A percentile compares a stretch with the other conserved stretches of the same genome.
phyloP scores from a whole-genome alignment of 805 yeast genomes.

The Starmerella sp. region DNA sequence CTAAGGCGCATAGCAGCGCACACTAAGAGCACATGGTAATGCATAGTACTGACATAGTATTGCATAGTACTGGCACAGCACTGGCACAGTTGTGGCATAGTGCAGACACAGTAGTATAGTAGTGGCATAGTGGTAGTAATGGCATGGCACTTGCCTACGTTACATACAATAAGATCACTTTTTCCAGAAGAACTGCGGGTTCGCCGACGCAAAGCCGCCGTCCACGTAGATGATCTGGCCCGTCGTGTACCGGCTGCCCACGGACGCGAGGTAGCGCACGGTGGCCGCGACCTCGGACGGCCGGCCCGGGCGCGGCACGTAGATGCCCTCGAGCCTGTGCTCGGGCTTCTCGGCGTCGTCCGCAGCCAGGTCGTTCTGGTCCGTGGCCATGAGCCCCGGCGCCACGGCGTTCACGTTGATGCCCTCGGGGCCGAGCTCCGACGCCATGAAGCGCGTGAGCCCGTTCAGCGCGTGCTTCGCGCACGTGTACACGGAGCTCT shows the following conservation, averaged over 20 bases:
- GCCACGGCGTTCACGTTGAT: slow-evolving; percentile 17
- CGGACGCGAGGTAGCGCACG: slow-evolving; percentile 11
- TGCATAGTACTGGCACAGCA: too few relatives aligned
- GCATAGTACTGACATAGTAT: too few relatives aligned
- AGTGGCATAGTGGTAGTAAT: too few relatives aligned
- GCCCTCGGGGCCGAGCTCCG: slow-evolving; percentile 17
- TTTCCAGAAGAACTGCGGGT: slow-evolving; percentile 16
- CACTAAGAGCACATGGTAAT: too few relatives aligned
- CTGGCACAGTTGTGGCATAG: too few relatives aligned
- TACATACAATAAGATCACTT: too few relatives aligned
- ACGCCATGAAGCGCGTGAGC: slow-evolving; percentile 14
- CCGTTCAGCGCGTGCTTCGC: slow-evolving; percentile 18
- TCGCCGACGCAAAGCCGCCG: slow-evolving; percentile 15
- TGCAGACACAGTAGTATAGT: too few relatives aligned
- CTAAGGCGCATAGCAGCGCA: too few relatives aligned
- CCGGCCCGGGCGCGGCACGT: slow-evolving; percentile 15
- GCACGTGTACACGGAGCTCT: slow-evolving; percentile 11
- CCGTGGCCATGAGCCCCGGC: slow-evolving; percentile 17
- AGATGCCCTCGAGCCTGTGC: slow-evolving; percentile 2
- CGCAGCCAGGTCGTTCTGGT: slow-evolving; percentile 15
- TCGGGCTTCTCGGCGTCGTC: slow-evolving; percentile 14
- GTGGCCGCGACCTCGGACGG: slow-evolving; percentile 15
- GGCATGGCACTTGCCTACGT: too few relatives aligned
- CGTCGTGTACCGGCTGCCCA: slow-evolving; percentile 15
- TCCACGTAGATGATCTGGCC: slow-evolving; percentile 15